phyloP scores from a whole-genome alignment of 139 green algal species.

The Penium margaritaceum region DNA sequence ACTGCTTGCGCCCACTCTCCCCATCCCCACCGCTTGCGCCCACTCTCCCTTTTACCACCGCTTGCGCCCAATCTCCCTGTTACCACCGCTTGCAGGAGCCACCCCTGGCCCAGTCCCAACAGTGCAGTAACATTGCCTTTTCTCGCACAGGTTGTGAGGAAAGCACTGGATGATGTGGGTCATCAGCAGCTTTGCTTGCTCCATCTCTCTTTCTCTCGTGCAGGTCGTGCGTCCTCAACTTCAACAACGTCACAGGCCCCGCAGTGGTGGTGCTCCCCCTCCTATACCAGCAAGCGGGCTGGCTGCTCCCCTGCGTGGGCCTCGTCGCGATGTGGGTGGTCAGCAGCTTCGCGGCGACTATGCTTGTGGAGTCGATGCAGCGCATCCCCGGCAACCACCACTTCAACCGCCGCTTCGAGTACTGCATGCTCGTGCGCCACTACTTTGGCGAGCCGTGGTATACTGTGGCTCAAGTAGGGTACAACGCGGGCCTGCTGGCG shows the following conservation, averaged over 20 bases:
- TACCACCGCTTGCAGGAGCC: no score
- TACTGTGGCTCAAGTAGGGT: constrained; percentile 15
- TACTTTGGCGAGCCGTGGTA: constrained; percentile 38
- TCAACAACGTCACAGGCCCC: constrained; percentile 35
- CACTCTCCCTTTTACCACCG: no score
- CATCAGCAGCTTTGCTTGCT: no score
- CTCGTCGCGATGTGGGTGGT: constrained; percentile 18
- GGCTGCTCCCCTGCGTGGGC: constrained; percentile 23
- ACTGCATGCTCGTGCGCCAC: constrained; percentile 32
- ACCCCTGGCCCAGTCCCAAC: no score
- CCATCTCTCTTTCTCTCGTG: no score
- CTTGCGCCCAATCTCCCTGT: no score
- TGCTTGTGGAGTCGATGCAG: constrained; percentile 38
- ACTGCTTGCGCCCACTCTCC: no score
- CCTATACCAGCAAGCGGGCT: constrained; percentile 32
- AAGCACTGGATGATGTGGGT: no score
- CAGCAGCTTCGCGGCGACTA: constrained; percentile 19
- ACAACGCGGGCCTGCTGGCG: constrained; percentile 18
- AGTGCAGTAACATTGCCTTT: no score
- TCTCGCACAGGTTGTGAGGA: no score
- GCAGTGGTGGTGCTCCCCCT: constrained; percentile 31
- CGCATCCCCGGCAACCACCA: constrained; percentile 28
- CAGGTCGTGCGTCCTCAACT: constrained; percentile 32
- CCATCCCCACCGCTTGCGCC: no score
- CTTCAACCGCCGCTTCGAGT: constrained; percentile 29